phyloP scores from a whole-genome alignment of 352 stramenopile genomes.

The Globisporangium cederbergense region DNA sequence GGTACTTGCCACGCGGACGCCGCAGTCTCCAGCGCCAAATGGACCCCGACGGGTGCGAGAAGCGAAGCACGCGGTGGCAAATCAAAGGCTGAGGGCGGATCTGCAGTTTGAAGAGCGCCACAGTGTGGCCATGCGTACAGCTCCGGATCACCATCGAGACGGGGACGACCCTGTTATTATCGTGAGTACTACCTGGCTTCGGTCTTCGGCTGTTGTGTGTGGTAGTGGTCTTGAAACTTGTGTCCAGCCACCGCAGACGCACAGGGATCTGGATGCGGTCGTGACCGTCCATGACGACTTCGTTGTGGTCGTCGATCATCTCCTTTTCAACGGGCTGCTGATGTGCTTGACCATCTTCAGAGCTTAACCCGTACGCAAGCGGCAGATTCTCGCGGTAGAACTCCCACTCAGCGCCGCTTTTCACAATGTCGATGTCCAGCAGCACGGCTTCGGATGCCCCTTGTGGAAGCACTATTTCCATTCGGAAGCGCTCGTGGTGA shows the following conservation, averaged over 20 bases:
- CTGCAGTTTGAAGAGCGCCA: slow-evolving; percentile 87
- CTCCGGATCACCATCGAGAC: slow-evolving; percentile 82
- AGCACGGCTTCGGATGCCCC: slow-evolving; percentile 27
- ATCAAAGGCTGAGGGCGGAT: slow-evolving; percentile 72
- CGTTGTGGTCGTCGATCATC: slow-evolving; percentile 89
- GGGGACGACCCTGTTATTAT: slow-evolving; percentile 20
- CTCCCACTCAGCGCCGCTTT: slow-evolving; percentile 71
- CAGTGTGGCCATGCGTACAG: slow-evolving; percentile 86
- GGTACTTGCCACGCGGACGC: slow-evolving; percentile 42
- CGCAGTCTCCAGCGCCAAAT: slow-evolving; percentile 63
- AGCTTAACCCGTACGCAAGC: slow-evolving; percentile 34
- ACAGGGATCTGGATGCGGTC: slow-evolving; percentile 88
- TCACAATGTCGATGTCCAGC: slow-evolving; percentile 79
- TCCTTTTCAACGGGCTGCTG: slow-evolving; percentile 76
- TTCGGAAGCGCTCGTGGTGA: slow-evolving; percentile 87
- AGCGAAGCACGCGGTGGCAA: slow-evolving; percentile 81
- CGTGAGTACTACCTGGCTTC: not conserved
- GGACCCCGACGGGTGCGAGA: slow-evolving; percentile 45
- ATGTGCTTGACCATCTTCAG: slow-evolving; percentile 1
- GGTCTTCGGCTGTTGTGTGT: not conserved
- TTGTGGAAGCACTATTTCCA: slow-evolving; percentile 66
- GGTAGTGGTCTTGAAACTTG: slow-evolving; percentile 1
- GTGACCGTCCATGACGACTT: slow-evolving; percentile 83
- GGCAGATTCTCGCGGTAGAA: slow-evolving; percentile 73
- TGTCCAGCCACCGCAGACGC: slow-evolving; percentile 79